Evolutionary conservation across 1,284 basidiomycete species (phyloP), one percentile per base, ranked within the genome.

Genomic region (Melampsora abietis-canadensis): DNA sequence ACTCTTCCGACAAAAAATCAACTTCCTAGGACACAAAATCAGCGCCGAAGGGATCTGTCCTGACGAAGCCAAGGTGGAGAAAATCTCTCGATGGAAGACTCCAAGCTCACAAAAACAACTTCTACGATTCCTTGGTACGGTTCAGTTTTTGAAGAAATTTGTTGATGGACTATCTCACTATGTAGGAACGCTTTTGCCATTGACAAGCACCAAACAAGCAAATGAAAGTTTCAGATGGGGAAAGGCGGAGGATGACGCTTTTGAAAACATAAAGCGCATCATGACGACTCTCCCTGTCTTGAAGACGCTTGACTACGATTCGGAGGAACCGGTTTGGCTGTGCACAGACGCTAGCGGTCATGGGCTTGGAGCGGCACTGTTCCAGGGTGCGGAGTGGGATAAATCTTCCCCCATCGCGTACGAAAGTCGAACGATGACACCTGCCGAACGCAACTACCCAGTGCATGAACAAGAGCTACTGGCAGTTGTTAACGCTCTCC

Each of bases 201-300:
- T 62, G 2, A 62, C n/a, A 12, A 62, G 60, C 31, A 31, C 60
- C 0, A 62, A 62, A 4, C 5, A 15, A 27, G n/a, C 12, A 8
- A 21, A 21, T 27, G 51, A n/a, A 8, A 27, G 34, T 66, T 67
- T 67, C 30, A 21, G 17, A 14, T 76, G 76, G 76, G 30, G 34
- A 3, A 46, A 7, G 0, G 31, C 51, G 17, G 57, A 76, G 47
- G 75, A 77, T 15, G 4, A 14, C 7, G 68, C 63, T 4, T 77
- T 86, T 63, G 76, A 84, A 0, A 76, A 76, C 0, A 83, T 86
- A 48, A 85, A 85, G 66, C 0, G 15, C 82, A 2, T 68, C 70
- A 1, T 77, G 76, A 48, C 54, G 66, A 0, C 79, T 80, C 2
- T 81, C 80, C 76, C 76, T 82, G 12, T 83, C 82, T 0, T 79